Percentiles rank a stretch among this genome's conserved stretches.
Evolutionary conservation across 73 alveolate genomes (phyloP).

Genomic region (Symbiodinium natans): DNA sequence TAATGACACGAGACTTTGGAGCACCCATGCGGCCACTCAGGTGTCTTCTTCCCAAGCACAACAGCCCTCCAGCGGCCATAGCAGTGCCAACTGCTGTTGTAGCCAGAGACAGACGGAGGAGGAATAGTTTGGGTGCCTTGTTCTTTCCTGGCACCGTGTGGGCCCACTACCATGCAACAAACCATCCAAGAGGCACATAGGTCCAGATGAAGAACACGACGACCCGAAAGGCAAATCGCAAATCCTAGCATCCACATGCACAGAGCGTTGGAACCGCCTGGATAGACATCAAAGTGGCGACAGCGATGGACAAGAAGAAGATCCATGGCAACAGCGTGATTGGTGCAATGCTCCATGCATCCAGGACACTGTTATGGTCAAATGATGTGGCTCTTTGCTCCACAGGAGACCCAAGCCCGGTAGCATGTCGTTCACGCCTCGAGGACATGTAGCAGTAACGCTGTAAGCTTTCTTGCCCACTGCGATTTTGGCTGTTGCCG

Average conservation of each 20-base stretch:
- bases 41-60: no score
- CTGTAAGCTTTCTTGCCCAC: neutral
- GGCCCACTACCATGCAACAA: no score
- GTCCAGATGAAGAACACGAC: slow-evolving; percentile 60
- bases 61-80: no score
- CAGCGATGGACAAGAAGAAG: no score
- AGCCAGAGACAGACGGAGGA: no score
- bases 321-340: no score
- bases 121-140: no score
- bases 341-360: neutral
- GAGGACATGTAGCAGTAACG: neutral
- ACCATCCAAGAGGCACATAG: slow-evolving; percentile 22
- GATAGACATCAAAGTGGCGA: neutral
- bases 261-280: neutral
- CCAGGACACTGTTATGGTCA: neutral
- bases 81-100: no score
- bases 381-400: slow-evolving; percentile 40
- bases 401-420: slow-evolving; percentile 51
- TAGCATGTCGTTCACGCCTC: slow-evolving; percentile 82
- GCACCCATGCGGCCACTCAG: no score
- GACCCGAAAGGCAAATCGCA: slow-evolving; percentile 75
- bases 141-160: no score
- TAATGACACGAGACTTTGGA: no score
- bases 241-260: neutral
- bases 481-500: neutral